Evolutionary conservation across 2,329 filamentous ascomycete species (phyloP).

Genomic region (Epichloe aotearoae): DNA sequence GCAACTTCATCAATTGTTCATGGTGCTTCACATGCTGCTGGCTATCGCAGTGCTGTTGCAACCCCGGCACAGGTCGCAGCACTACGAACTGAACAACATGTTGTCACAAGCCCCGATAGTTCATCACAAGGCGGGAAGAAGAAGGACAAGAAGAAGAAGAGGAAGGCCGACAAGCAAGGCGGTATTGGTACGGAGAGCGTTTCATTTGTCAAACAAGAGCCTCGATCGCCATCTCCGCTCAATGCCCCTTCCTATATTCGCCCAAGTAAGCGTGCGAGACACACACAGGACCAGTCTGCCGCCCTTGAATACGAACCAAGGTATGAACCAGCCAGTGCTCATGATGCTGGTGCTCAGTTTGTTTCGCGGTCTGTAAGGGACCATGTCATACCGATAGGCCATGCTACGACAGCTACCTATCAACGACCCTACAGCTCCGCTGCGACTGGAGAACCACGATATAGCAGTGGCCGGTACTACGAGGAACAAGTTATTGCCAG

Average conservation of each 20-base stretch:
- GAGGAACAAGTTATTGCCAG: conserved; percentile 19
- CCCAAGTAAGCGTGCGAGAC: conserved; percentile 43
- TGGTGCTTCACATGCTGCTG: not conserved
- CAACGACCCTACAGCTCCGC: conserved; percentile 12
- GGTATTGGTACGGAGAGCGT: conserved; percentile 32
- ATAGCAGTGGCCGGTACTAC: conserved; percentile 18
- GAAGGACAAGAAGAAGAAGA: conserved; percentile 38
- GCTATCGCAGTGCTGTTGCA: conserved; percentile 7
- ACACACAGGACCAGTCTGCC: conserved; percentile 27
- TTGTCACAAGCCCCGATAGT: conserved; percentile 44
- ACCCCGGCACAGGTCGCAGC: conserved; percentile 42
- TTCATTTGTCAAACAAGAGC: conserved; percentile 50
- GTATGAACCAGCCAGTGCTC: conserved; percentile 26
- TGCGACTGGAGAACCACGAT: conserved; percentile 16
- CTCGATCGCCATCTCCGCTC: conserved; percentile 49
- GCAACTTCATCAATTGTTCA: conserved; percentile 2
- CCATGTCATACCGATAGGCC: conserved; percentile 12
- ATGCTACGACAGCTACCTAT: not conserved
- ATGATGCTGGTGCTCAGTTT: conserved; percentile 21
- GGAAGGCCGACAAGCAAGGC: conserved; percentile 37
- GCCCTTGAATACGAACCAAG: conserved; percentile 24
- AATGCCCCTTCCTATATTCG: conserved; percentile 37
- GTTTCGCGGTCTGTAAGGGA: conserved; percentile 17
- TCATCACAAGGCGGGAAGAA: conserved; percentile 42
- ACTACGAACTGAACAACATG: conserved; percentile 35